Evolutionary conservation across 768 basidiomycete genomes (phyloP).

Genomic region (Calocera cornea): DNA sequence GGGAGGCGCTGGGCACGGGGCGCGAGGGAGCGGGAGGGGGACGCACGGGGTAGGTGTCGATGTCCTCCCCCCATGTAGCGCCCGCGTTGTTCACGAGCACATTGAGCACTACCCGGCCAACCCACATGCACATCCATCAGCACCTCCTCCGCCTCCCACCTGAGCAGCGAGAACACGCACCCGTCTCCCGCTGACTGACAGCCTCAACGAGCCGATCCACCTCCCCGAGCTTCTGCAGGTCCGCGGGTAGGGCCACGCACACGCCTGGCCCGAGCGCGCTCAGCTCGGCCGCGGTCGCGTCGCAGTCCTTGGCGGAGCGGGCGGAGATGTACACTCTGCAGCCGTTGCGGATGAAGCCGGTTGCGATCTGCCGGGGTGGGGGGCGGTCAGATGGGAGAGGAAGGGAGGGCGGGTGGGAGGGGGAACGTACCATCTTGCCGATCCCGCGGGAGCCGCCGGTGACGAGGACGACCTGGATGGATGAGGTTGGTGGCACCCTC

Average conservation of each 20-base stretch:
- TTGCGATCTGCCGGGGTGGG: constrained; percentile 37
- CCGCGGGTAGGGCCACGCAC: constrained; percentile 41
- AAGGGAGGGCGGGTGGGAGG: neutral
- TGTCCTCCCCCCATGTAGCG: constrained; percentile 38
- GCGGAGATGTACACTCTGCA: constrained; percentile 54
- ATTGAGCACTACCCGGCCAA: constrained; percentile 31
- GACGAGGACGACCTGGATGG: constrained; percentile 34
- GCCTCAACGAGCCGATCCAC: constrained; percentile 41
- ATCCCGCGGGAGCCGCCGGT: constrained; percentile 56
- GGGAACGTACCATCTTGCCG: constrained; percentile 45
- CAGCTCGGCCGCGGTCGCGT: constrained; percentile 39
- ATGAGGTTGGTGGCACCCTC: neutral
- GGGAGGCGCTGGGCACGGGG: constrained; percentile 10
- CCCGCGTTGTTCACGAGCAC: constrained; percentile 55
- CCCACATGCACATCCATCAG: neutral
- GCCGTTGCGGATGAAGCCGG: constrained; percentile 49
- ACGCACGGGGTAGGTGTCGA: constrained; percentile 36
- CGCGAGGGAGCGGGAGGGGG: constrained; percentile 3
- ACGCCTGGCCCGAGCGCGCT: constrained; percentile 39
- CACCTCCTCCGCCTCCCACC: neutral
- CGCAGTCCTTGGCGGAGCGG: constrained; percentile 39
- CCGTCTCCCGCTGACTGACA: constrained; percentile 37
- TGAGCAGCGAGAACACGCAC: constrained; percentile 17
- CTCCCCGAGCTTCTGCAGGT: constrained; percentile 41
- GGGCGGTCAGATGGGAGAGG: constrained; percentile 9